Evolutionary conservation across 306 rosid genomes (phyloP).

Genomic region (Sicyos baderoa): DNA sequence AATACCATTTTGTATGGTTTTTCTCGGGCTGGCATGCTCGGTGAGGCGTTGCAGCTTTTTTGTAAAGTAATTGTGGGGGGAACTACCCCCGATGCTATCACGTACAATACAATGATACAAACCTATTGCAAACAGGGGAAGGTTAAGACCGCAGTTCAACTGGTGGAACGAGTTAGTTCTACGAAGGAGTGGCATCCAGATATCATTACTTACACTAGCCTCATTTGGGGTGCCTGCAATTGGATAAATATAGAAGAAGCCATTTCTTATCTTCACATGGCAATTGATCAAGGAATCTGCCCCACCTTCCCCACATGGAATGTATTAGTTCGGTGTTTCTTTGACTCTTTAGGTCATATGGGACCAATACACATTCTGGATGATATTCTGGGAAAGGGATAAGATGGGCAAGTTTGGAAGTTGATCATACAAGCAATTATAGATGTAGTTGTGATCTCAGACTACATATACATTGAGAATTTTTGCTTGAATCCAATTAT

Average conservation of each 20-base stretch:
- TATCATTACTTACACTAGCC: conserved; percentile 53
- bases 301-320: conserved; percentile 70
- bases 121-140: conserved; percentile 59
- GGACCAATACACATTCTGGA: conserved; percentile 70
- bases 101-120: conserved; percentile 43
- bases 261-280: conserved; percentile 47
- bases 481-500: conserved; percentile 1
- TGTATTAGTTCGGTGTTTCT: conserved; percentile 57
- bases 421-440: not conserved
- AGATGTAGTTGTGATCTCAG: not conserved
- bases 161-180: conserved; percentile 39
- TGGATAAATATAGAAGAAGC: conserved; percentile 59
- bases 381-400: conserved; percentile 42
- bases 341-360: conserved; percentile 64
- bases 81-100: conserved; percentile 44
- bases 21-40: conserved; percentile 45
- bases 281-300: conserved; percentile 46
- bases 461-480: not conserved
- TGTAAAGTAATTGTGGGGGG: conserved; percentile 64
- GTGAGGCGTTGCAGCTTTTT: conserved; percentile 46
- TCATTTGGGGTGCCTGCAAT: conserved; percentile 63
- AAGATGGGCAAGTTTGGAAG: conserved; percentile 14
- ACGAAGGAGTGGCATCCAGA: conserved; percentile 55
- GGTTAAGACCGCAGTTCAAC: conserved; percentile 43
- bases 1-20: conserved; percentile 71